A percentile compares a stretch with the other conserved stretches of the same genome.
phyloP scores from a whole-genome alignment of 352 stramenopile species.

The Pythium coloratum region DNA sequence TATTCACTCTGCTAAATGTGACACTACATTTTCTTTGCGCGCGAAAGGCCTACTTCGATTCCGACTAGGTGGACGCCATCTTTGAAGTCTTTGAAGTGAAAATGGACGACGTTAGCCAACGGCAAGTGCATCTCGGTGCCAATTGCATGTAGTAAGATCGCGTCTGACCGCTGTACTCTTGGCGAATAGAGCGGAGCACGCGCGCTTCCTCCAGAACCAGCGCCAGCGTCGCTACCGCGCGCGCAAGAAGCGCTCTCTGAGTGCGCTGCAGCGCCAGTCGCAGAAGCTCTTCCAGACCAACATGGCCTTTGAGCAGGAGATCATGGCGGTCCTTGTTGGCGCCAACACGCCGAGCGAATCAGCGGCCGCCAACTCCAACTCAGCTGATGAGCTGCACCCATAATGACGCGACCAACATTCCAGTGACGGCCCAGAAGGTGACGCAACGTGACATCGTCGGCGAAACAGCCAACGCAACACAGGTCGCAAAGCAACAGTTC shows the following conservation, averaged over 20 bases:
- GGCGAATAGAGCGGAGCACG: conserved; percentile 6
- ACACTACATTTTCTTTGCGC: too few relatives aligned
- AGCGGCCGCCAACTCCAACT: conserved; percentile 24
- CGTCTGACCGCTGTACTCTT: neutral
- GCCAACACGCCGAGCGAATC: conserved; percentile 5
- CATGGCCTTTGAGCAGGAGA: neutral
- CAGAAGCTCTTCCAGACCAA: conserved; percentile 5
- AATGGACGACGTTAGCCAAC: neutral
- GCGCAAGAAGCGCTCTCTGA: conserved; percentile 14
- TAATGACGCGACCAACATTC: conserved; percentile 24
- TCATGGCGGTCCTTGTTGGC: neutral
- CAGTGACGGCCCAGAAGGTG: neutral
- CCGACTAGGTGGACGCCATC: too few relatives aligned
- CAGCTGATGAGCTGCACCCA: conserved; percentile 19
- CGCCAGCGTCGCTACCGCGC: conserved; percentile 18
- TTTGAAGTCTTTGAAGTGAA: neutral
- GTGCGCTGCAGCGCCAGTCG: neutral
- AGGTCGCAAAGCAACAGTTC: neutral
- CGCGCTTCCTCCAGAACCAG: conserved; percentile 10
- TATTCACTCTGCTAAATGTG: too few relatives aligned
- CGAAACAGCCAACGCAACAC: conserved; percentile 18
- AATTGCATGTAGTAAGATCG: neutral
- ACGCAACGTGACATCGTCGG: conserved; percentile 2
- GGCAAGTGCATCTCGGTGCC: neutral
- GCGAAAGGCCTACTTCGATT: too few relatives aligned